These are phyloP conservation scores for Mitragyna speciosa DNA, from an alignment of 257 asterid genomes.

Conservation along the genomic window DNA sequence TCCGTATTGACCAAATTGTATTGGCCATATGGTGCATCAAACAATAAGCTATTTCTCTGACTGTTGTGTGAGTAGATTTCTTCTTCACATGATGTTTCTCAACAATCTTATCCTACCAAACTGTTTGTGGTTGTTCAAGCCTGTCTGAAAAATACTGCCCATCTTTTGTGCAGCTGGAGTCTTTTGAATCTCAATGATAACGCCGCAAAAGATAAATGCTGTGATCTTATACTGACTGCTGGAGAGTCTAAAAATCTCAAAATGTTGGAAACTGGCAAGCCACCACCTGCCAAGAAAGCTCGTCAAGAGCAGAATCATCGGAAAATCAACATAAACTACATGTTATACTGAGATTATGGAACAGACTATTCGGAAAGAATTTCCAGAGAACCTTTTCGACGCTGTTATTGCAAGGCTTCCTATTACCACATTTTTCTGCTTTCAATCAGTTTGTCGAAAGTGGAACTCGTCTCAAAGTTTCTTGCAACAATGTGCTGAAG, in stretches of 20 bases:
- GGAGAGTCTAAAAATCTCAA: constrained; percentile 71
- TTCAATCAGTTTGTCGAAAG: constrained; percentile 74
- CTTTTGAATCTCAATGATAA: constrained; percentile 49
- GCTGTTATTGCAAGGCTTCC: constrained; percentile 87
- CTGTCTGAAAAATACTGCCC: constrained; percentile 12
- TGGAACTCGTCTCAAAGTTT: constrained; percentile 92
- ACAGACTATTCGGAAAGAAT: constrained; percentile 75
- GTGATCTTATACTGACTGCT: constrained; percentile 64
- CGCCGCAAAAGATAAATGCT: constrained; percentile 56
- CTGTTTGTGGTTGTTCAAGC: neutral
- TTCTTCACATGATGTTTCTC: neutral
- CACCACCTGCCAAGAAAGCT: constrained; percentile 72
- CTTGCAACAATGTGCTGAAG: constrained; percentile 63
- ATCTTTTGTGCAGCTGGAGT: constrained; percentile 61
- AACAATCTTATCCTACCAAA: neutral
- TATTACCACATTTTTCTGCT: constrained; percentile 66
- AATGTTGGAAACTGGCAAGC: constrained; percentile 86
- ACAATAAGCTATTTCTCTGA: neutral
- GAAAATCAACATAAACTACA: constrained; percentile 40
- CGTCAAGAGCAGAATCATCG: constrained; percentile 59
- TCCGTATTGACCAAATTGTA: neutral
- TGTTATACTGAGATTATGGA: constrained; percentile 60
- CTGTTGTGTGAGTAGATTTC: neutral
- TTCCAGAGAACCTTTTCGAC: constrained; percentile 91
- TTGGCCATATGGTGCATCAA: neutral